Conservation (phyloP, 148 eudicot genomes). For the Rhododendron vialii region DNA sequence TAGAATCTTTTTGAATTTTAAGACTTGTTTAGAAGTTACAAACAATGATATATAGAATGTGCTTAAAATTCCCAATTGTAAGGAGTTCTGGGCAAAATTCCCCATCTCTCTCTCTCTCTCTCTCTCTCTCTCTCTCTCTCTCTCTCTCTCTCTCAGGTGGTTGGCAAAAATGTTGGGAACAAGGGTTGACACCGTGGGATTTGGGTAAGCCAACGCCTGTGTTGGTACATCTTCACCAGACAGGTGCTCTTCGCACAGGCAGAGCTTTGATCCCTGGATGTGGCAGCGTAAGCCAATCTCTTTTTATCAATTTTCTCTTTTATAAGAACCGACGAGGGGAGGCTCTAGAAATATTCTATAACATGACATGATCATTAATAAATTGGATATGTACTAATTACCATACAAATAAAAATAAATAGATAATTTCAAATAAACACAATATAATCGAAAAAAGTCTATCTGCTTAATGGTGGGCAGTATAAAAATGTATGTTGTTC, state of each 20-base stretch:
- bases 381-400: no score
- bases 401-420: no score
- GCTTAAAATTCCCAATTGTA: no score
- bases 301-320: not conserved
- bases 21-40: no score
- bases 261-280: conserved; percentile 81
- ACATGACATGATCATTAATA: no score
- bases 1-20: no score
- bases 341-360: not conserved
- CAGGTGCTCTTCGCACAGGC: conserved; percentile 61
- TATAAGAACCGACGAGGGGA: not conserved
- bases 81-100: no score
- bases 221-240: conserved; percentile 52
- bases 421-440: no score
- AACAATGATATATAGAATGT: no score
- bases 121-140: not conserved
- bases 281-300: conserved; percentile 57
- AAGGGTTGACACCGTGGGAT: conserved; percentile 81
- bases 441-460: no score
- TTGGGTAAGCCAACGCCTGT: conserved; percentile 79
- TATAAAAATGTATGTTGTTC: no score
- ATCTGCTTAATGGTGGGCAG: not conserved
- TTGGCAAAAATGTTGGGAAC: conserved; percentile 76
- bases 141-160: conserved; percentile 28
- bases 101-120: not conserved